phyloP scores from a whole-genome alignment of 805 yeast genomes.

The Metschnikowia noctiluminum region DNA sequence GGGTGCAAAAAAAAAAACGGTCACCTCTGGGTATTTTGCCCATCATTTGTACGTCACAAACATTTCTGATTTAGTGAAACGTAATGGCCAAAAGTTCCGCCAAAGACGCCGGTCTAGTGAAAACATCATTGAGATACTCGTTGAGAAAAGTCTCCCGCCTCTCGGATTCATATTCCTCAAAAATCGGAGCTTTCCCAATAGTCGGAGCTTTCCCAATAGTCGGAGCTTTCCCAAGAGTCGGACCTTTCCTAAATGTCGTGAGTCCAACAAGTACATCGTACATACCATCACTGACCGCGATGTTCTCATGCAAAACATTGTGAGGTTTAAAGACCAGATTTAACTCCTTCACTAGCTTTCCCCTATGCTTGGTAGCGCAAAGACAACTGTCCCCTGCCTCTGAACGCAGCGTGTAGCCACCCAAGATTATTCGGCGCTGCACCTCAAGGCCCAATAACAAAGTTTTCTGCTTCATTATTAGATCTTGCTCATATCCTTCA shows the following conservation, averaged over 20 bases:
- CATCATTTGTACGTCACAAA: constrained; percentile 68
- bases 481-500: constrained; percentile 5
- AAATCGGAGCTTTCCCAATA: constrained; percentile 55
- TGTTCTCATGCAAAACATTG: constrained; percentile 31
- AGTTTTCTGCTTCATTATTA: constrained; percentile 50
- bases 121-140: constrained; percentile 74
- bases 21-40: constrained; percentile 50
- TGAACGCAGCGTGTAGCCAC: constrained; percentile 81
- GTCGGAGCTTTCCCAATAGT: too few relatives aligned
- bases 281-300: constrained; percentile 26
- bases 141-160: constrained; percentile 46
- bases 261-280: constrained; percentile 73
- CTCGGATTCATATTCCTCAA: constrained; percentile 37
- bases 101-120: constrained; percentile 86
- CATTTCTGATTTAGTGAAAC: constrained; percentile 51
- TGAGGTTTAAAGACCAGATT: constrained; percentile 54
- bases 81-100: constrained; percentile 88
- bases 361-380: constrained; percentile 69
- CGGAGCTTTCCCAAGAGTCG: too few relatives aligned
- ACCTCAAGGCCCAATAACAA: constrained; percentile 79
- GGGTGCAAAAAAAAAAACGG: constrained; percentile 27
- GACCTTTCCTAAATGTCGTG: constrained; percentile 57
- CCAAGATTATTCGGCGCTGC: constrained; percentile 75
- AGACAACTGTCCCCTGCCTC: constrained; percentile 71
- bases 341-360: constrained; percentile 59